Base-by-base conservation (phyloP, 208 protist genomes). In the Tetramitus jugosus region DNA sequence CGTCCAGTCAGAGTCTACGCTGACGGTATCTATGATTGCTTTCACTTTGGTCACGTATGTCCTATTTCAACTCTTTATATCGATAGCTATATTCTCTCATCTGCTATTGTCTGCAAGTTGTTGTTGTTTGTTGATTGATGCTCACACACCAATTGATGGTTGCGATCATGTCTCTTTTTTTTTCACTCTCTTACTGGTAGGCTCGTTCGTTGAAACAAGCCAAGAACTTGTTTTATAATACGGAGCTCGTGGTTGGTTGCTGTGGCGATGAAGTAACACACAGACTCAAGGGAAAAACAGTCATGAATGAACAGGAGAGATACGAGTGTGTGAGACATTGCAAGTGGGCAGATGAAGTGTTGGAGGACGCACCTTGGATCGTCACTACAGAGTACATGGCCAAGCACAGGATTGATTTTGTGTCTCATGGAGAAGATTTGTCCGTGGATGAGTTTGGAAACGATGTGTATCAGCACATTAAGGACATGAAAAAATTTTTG, bases 361-460 rank as follows among this genome's bases (percentile, higher is more conserved):
- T 82, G 10, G 45, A 46, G 29, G 67, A 77, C 31, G 81, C 80
- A 71, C 84, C 84, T 39, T 86, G 80, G 80, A 60, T 86, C 37
- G 42, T 86, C 1, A 86, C 83, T 61, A 53, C 77, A 68, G 82
- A 86, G 13, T 85, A 85, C 62, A 83, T 85, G 3, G 78, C 46
- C 40, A 52, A 74, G n/a, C 67, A 86, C 31, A 42, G 74, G 10
- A 86, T 86, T 29, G 84, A 86, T 53, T 86, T 72, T 56, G 84
- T 86, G 6, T 33, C 83, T 35, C 84, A 86, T 67, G 82, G 80
- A 17, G 82, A 75, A 56, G 79, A 60, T 65, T 67, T 46, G 31
- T 69, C 10, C 43, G 62, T 79, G 42, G 79, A 37, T 77, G 80
- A 69, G 60, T 64, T 74, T n/a, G 80, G 76, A 3, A 80, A 84